A percentile compares a stretch with the other conserved stretches of the same genome.
Conservation (phyloP, 169 alveolate species). For the Plasmodium gallinaceum region DNA sequence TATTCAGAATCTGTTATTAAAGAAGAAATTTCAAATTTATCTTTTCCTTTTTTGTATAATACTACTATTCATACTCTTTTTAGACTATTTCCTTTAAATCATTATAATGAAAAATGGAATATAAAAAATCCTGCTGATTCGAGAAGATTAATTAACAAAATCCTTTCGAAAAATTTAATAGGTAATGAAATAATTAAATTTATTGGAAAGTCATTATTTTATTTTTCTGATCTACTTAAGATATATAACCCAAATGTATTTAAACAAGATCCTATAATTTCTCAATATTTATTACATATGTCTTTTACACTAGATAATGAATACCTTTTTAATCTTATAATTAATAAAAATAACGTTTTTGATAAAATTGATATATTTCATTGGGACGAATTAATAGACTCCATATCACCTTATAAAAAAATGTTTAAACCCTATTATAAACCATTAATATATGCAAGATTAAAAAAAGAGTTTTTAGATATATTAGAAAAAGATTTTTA, state of each 20-base stretch:
- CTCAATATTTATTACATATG: conserved; percentile 62
- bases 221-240: conserved; percentile 27
- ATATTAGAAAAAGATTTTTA: conserved; percentile 1
- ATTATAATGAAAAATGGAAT: conserved; percentile 58
- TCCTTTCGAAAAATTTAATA: conserved; percentile 33
- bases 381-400: conserved; percentile 42
- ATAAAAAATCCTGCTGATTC: conserved; percentile 69
- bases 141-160: conserved; percentile 62
- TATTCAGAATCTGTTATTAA: conserved; percentile 27
- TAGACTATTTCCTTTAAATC: conserved; percentile 32
- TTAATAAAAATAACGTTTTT: conserved; percentile 33
- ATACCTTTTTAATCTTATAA: conserved; percentile 56
- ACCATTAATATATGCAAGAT: conserved; percentile 51
- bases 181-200: conserved; percentile 59
- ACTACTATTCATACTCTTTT: conserved; percentile 60
- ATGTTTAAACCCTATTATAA: conserved; percentile 5
- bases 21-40: conserved; percentile 45
- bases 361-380: conserved; percentile 30
- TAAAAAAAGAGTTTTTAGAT: conserved; percentile 23
- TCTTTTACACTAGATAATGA: conserved; percentile 57
- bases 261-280: conserved; percentile 6
- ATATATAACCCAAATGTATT: conserved; percentile 39
- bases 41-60: conserved; percentile 64
- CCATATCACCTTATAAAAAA: conserved; percentile 25
- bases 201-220: conserved; percentile 53